A percentile compares a stretch with the other conserved stretches of the same genome.
These are phyloP conservation scores for Lactarius sanguifluus DNA, from an alignment of 768 basidiomycete genomes.

Conservation along the genomic window DNA sequence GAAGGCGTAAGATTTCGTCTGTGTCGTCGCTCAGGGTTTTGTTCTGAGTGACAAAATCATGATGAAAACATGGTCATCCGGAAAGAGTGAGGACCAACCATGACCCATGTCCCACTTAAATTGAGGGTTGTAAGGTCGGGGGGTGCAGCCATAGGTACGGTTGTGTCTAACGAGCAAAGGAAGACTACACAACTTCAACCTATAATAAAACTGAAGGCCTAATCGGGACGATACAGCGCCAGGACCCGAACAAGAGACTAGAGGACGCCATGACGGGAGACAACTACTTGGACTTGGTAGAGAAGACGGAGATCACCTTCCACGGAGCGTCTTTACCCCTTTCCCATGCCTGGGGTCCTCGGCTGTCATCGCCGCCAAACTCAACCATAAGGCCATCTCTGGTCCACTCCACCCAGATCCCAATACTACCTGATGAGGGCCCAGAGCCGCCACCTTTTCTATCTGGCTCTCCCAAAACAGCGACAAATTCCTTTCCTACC, in stretches of 20 bases:
- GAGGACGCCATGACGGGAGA: neutral
- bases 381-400: constrained; percentile 81
- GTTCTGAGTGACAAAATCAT: constrained; percentile 48
- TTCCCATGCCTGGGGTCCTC: constrained; percentile 86
- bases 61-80: neutral
- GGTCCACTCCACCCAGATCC: constrained; percentile 94
- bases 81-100: constrained; percentile 44
- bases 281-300: constrained; percentile 30
- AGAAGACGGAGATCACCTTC: constrained; percentile 71
- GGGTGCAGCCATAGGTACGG: constrained; percentile 61
- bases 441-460: constrained; percentile 90
- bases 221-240: neutral
- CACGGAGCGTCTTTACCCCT: constrained; percentile 78
- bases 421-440: constrained; percentile 79
- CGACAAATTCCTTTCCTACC: constrained; percentile 78
- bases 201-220: neutral
- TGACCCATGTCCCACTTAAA: constrained; percentile 58
- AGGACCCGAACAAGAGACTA: neutral
- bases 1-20: constrained; percentile 64
- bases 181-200: neutral
- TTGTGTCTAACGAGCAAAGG: too few species aligned
- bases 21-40: constrained; percentile 60
- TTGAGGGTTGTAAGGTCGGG: constrained; percentile 56
- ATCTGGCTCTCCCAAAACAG: constrained; percentile 76
- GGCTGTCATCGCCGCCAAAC: constrained; percentile 75